Evolutionary conservation across 2,329 filamentous ascomycete genomes (phyloP).

Genomic region (Emergomyces pasteurianus): DNA sequence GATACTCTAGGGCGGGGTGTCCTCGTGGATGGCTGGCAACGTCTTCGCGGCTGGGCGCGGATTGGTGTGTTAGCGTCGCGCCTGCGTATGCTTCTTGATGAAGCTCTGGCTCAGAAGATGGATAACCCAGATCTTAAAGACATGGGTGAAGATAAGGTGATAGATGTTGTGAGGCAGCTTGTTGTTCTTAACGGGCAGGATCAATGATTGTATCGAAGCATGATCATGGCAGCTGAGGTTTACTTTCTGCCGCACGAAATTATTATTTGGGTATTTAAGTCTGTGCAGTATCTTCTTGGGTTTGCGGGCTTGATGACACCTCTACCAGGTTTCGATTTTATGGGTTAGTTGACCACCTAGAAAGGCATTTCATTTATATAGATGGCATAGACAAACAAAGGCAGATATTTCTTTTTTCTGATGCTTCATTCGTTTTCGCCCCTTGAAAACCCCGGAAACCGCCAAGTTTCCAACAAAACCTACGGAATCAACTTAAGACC

Average conservation of each 20-base stretch:
- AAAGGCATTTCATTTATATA: not conserved
- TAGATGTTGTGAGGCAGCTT: conserved; percentile 64
- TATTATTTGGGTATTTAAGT: not conserved
- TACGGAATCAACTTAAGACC: no score
- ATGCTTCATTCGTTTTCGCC: no score
- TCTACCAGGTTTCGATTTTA: not conserved
- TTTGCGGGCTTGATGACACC: not conserved
- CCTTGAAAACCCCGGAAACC: no score
- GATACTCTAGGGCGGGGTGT: conserved; percentile 81
- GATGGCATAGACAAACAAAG: not conserved
- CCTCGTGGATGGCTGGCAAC: conserved; percentile 82
- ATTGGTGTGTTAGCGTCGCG: conserved; percentile 83
- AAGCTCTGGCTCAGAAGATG: conserved; percentile 66
- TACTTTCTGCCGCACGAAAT: not conserved
- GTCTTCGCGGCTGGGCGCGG: conserved; percentile 79
- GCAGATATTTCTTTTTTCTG: not conserved
- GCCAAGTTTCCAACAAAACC: no score
- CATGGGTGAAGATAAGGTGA: conserved; percentile 40
- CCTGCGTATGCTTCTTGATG: conserved; percentile 75
- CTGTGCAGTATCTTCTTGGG: not conserved
- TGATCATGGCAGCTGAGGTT: not conserved
- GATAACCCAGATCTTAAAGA: conserved; percentile 57
- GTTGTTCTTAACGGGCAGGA: conserved; percentile 86
- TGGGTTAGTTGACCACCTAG: not conserved
- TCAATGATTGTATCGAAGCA: conserved; percentile 20